phyloP scores from a whole-genome alignment of 805 yeast genomes.

The Tetrapisispora nanseiensis region DNA sequence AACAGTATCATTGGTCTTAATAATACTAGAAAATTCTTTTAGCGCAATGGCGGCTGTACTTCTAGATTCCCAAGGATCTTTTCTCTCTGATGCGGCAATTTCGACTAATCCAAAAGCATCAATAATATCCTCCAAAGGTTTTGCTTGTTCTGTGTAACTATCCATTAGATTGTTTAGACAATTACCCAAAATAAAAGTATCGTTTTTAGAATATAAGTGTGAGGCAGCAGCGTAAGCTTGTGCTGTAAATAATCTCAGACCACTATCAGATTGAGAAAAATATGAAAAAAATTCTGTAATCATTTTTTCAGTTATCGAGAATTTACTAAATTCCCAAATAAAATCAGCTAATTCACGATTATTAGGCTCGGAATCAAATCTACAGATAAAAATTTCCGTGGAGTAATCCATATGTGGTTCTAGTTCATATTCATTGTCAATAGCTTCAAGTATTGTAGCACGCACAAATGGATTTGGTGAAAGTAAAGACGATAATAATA shows the following conservation, averaged over 20 bases:
- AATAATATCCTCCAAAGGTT: conserved; percentile 65
- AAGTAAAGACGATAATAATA: conserved; percentile 48
- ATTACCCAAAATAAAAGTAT: conserved; percentile 25
- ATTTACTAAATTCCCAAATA: conserved; percentile 76
- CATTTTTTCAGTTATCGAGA: conserved; percentile 30
- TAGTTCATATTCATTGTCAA: conserved; percentile 70
- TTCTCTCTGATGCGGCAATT: conserved; percentile 47
- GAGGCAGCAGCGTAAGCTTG: conserved; percentile 54
- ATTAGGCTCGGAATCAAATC: conserved; percentile 59
- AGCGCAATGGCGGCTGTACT: conserved; percentile 70
- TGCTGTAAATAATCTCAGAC: conserved; percentile 66
- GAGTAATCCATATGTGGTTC: conserved; percentile 37
- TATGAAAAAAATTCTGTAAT: conserved; percentile 40
- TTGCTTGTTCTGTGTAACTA: conserved; percentile 48
- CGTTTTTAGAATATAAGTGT: conserved; percentile 27
- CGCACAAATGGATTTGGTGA: conserved; percentile 65
- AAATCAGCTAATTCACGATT: conserved; percentile 61
- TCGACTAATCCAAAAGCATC: conserved; percentile 77
- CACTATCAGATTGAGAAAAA: conserved; percentile 46
- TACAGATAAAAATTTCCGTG: conserved; percentile 68
- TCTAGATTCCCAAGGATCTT: conserved; percentile 78
- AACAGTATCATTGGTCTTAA: conserved; percentile 35
- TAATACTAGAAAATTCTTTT: conserved; percentile 42
- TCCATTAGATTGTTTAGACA: conserved; percentile 38
- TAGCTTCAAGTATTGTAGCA: conserved; percentile 65